Conservation (phyloP, 2,329 filamentous ascomycete genomes). For the Trichoderma koningiopsis region DNA sequence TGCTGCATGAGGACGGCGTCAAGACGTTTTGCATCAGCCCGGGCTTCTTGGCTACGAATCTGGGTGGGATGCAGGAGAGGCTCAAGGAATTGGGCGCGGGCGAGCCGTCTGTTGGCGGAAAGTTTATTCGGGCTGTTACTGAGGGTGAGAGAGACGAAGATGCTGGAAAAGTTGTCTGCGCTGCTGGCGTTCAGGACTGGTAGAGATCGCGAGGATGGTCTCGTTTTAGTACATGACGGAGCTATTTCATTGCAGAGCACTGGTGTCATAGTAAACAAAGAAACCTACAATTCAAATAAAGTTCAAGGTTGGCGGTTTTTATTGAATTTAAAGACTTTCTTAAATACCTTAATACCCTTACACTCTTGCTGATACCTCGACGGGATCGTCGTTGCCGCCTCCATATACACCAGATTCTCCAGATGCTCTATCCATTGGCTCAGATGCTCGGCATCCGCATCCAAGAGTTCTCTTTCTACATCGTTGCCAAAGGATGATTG, state of each 20-base stretch:
- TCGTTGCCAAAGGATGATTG: neutral
- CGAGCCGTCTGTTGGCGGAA: conserved; percentile 41
- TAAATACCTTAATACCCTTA: neutral
- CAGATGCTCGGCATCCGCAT: conserved; percentile 24
- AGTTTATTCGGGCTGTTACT: conserved; percentile 44
- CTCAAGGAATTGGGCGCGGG: conserved; percentile 40
- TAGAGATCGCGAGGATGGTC: conserved; percentile 24
- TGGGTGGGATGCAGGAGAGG: conserved; percentile 41
- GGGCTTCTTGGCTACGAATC: conserved; percentile 50
- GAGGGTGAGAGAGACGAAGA: conserved; percentile 47
- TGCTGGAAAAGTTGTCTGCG: conserved; percentile 42
- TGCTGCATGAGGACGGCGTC: conserved; percentile 51
- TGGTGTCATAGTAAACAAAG: neutral
- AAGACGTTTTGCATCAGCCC: conserved; percentile 53
- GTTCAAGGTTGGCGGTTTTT: neutral
- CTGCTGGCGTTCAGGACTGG: conserved; percentile 38
- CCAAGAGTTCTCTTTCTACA: conserved; percentile 19
- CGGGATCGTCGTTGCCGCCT: neutral
- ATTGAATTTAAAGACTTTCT: neutral
- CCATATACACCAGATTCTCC: conserved; percentile 13
- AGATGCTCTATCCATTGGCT: conserved; percentile 27
- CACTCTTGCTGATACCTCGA: neutral
- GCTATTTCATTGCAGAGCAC: neutral
- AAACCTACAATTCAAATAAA: neutral
- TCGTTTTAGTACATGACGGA: neutral